Evolutionary conservation across 768 basidiomycete genomes (phyloP).

Genomic region (Naganishia antarctica): DNA sequence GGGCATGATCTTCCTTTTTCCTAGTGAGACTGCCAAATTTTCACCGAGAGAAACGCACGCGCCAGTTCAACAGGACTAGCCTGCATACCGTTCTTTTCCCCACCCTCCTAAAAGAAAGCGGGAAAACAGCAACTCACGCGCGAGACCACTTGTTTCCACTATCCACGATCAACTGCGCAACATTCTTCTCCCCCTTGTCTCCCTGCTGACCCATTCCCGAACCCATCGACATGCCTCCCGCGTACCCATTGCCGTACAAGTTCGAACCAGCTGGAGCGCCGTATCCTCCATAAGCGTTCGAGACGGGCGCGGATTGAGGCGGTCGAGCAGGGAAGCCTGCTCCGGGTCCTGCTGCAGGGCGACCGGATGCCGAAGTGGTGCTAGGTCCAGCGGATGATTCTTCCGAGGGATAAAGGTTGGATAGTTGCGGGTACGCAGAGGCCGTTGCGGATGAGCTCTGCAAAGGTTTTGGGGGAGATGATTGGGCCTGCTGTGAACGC

Average conservation of each 20-base stretch:
- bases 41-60: too few species aligned
- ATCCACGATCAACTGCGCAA: constrained; percentile 46
- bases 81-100: neutral
- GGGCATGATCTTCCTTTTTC: too few species aligned
- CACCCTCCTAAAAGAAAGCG: too few species aligned
- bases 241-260: constrained; percentile 26
- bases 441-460: constrained; percentile 10
- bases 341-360: constrained; percentile 40
- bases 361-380: constrained; percentile 11
- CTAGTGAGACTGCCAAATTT: too few species aligned
- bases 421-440: constrained; percentile 28
- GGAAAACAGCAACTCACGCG: constrained; percentile 21
- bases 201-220: constrained; percentile 32
- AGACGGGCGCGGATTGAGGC: constrained; percentile 34
- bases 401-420: constrained; percentile 30
- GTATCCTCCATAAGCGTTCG: constrained; percentile 28
- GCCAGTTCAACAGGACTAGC: too few species aligned
- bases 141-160: constrained; percentile 33
- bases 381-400: constrained; percentile 13
- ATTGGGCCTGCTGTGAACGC: constrained; percentile 10
- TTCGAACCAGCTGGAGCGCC: constrained; percentile 6
- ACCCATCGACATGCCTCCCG: constrained; percentile 29
- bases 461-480: constrained; percentile 13
- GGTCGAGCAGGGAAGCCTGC: constrained; percentile 47
- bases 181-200: constrained; percentile 44